Percentiles rank a stretch among this genome's conserved stretches.
phyloP scores from a whole-genome alignment of 352 stramenopile species.

The Globisporangium okanoganense region DNA sequence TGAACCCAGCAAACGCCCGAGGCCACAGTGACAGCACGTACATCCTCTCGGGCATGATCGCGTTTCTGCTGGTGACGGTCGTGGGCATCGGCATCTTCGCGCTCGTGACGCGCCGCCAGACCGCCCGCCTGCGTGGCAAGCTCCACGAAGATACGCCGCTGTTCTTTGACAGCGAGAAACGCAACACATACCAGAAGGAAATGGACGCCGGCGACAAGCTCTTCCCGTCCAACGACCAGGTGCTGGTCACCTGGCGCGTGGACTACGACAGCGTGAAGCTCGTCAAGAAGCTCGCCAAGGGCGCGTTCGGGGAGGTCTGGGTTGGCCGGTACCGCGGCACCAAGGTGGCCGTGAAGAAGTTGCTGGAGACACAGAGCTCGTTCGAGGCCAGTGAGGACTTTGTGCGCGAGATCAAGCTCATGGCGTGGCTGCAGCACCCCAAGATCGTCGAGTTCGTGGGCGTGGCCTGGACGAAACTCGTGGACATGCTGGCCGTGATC shows the following conservation, averaged over 20 bases:
- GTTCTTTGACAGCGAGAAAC: constrained; percentile 68
- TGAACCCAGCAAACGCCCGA: constrained; percentile 18
- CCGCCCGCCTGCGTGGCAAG: constrained; percentile 35
- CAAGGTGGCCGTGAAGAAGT: constrained; percentile 56
- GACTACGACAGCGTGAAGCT: constrained; percentile 69
- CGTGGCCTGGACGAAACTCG: constrained; percentile 65
- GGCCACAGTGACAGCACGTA: constrained; percentile 39
- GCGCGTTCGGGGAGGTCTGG: constrained; percentile 72
- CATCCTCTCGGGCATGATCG: constrained; percentile 36
- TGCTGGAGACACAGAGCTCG: constrained; percentile 41
- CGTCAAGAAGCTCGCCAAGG: constrained; percentile 59
- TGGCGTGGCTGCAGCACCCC: constrained; percentile 65
- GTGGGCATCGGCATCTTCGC: constrained; percentile 40
- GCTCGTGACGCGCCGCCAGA: constrained; percentile 30
- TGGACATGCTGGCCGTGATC: constrained; percentile 64
- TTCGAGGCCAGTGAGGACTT: constrained; percentile 58
- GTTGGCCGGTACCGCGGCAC: constrained; percentile 54
- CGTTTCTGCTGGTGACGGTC: constrained; percentile 30
- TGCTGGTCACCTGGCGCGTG: constrained; percentile 67
- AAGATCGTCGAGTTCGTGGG: constrained; percentile 68
- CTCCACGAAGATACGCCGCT: constrained; percentile 70
- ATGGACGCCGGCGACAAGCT: constrained; percentile 53
- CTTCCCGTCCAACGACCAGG: constrained; percentile 65
- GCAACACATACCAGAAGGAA: constrained; percentile 53
- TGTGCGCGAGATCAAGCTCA: constrained; percentile 65